These are phyloP conservation scores for Globisporangium polare DNA, from an alignment of 352 stramenopile genomes.

Conservation along the genomic window DNA sequence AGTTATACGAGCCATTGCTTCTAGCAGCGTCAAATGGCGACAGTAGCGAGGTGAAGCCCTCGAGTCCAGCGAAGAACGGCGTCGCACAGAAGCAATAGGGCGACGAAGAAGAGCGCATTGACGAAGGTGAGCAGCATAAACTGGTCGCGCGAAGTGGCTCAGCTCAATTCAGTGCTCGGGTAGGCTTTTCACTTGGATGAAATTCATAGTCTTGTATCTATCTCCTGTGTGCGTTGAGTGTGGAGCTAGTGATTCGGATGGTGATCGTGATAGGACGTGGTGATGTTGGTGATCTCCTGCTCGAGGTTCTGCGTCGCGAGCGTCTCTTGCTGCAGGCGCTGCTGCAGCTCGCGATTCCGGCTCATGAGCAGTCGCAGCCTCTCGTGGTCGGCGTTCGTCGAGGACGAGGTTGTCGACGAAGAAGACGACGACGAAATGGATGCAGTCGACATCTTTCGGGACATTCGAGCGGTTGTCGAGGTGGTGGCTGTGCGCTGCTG, in stretches of 20 bases:
- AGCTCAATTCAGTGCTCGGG: not conserved
- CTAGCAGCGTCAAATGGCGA: conserved; percentile 4
- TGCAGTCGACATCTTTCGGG: conserved; percentile 30
- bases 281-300: conserved; percentile 67
- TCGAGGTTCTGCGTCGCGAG: conserved; percentile 67
- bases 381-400: conserved; percentile 46
- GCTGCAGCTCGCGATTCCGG: conserved; percentile 74
- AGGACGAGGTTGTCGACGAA: conserved; percentile 24
- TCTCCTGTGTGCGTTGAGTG: not conserved
- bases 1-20: conserved; percentile 32
- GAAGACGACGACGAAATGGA: conserved; percentile 29
- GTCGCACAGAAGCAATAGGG: conserved; percentile 18
- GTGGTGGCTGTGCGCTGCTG: not conserved
- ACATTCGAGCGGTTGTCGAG: not conserved
- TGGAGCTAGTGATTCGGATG: not conserved
- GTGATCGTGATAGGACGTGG: conserved; percentile 18
- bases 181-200: not conserved
- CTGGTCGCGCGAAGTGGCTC: not conserved
- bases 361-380: conserved; percentile 69
- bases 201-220: not conserved
- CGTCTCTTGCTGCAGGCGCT: conserved; percentile 68
- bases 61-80: conserved; percentile 5
- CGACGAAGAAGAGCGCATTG: not conserved
- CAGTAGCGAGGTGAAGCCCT: not conserved
- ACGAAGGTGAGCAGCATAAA: not conserved